Base-by-base conservation (phyloP, 306 rosid genomes). In the Cyamopsis tetragonoloba region DNA sequence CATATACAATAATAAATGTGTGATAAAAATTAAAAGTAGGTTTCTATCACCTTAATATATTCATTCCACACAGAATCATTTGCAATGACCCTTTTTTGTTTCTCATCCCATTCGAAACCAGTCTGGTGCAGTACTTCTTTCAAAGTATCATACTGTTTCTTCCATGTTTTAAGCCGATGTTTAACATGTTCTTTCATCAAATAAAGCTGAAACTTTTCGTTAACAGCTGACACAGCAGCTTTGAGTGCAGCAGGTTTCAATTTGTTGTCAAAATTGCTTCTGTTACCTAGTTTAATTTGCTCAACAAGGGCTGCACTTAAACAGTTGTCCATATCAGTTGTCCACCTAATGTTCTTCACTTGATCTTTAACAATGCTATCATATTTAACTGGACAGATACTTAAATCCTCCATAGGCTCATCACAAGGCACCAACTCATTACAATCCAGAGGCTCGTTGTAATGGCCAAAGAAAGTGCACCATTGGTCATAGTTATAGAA, bases 161-260 rank as follows among this genome's bases (percentile, higher is more conserved):
- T 84, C 88, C 75, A 81, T 18, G 86, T 78, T 72, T 75, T 84
- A 14, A 84, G 83, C 59, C 82, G 82, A 62, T 81, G 76, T 74
- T 66, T 79, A 41, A 81, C 58, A 58, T 84, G 89, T 22, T 78
- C 77, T 72, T 81, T 84, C 2, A 37, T 54, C 82, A 81, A 71
- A 54, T 78, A 39, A 75, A 84, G 78, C 55, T 79, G 67, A 72
- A 81, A 81, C 54, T 46, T 78, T 11, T 71, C 71, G 9, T 79
- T 81, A 27, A 84, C 63, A 75, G 78, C 76, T 38, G 47, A 42
- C 37, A 70, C 81, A 46, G 89, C 82, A 20, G 84, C 84, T 75
- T 81, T 84, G 53, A 71, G 69, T 38, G 86, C 89, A 39, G 62
- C 76, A 50, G 76, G 71, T 62, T 61, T 81, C 55, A 81, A 50